Evolutionary conservation across 177 flowering plant species (phyloP).

Genomic region (Tripterygium wilfordii): DNA sequence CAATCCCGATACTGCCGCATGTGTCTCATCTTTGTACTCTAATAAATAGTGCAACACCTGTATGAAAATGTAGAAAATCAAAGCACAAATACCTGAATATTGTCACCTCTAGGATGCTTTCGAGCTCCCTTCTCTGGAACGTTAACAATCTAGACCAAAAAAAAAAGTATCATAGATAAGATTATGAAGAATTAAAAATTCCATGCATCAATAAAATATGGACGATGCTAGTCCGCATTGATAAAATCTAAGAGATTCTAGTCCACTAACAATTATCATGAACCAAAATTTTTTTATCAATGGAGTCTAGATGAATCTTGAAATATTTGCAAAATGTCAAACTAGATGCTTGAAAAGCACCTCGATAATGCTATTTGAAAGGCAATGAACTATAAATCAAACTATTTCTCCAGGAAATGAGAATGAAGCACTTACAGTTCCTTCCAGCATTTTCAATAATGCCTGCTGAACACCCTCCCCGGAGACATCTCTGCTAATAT

Average conservation of each 20-base stretch:
- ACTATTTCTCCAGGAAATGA: background rate
- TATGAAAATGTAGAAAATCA: background rate
- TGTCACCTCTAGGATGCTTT: conserved; percentile 95
- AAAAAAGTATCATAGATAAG: background rate
- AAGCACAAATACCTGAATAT: conserved; percentile 65
- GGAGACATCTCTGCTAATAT: conserved; percentile 91
- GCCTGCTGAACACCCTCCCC: conserved; percentile 99
- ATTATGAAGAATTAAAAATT: background rate
- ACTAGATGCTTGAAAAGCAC: no score
- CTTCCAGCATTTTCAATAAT: conserved; percentile 96
- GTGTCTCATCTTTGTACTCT: no score
- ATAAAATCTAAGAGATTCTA: no score
- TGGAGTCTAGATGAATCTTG: no score
- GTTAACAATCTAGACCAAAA: conserved; percentile 62
- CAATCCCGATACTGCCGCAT: no score
- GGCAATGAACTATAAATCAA: no score
- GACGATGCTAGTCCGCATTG: no score
- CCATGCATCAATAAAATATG: background rate
- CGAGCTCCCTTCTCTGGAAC: conserved; percentile 98
- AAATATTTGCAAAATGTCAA: no score
- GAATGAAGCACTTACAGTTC: conserved; percentile 62
- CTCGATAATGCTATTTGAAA: no score
- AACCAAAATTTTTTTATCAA: no score
- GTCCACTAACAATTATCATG: no score
- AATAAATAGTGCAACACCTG: background rate